These are phyloP conservation scores for Paecilomyces sp. DNA, from an alignment of 2,329 filamentous ascomycete species.

Conservation along the genomic window DNA sequence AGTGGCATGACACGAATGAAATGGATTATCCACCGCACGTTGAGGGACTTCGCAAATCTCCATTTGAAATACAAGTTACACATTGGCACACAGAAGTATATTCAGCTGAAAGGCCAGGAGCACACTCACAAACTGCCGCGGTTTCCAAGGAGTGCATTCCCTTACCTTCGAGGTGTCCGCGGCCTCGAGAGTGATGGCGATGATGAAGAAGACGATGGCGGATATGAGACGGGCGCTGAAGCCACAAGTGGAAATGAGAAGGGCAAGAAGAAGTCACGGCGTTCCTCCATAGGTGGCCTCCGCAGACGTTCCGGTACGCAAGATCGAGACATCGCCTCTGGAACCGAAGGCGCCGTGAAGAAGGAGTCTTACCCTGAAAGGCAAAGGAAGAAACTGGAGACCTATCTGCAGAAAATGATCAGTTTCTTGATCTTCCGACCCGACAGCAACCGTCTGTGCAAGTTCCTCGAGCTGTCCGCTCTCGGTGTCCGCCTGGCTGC, in stretches of 20 bases:
- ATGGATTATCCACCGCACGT: constrained; percentile 82
- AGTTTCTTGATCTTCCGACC: constrained; percentile 94
- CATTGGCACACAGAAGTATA: constrained; percentile 73
- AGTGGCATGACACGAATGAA: constrained; percentile 94
- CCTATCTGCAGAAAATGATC: constrained; percentile 89
- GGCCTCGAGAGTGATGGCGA: constrained; percentile 78
- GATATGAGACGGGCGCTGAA: constrained; percentile 49
- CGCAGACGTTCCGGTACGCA: constrained; percentile 52
- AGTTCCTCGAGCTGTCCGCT: constrained; percentile 91
- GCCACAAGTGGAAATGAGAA: constrained; percentile 64
- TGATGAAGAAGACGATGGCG: constrained; percentile 49
- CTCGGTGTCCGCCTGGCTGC: constrained; percentile 88
- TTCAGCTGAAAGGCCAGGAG: constrained; percentile 62
- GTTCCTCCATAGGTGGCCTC: constrained; percentile 50
- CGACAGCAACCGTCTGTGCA: constrained; percentile 91
- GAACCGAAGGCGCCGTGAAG: constrained; percentile 34
- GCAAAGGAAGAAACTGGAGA: constrained; percentile 78
- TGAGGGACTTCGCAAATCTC: constrained; percentile 85
- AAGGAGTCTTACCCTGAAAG: constrained; percentile 64
- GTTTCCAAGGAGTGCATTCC: constrained; percentile 83
- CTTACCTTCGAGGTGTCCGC: constrained; percentile 75
- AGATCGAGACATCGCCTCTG: constrained; percentile 32
- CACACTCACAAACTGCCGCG: constrained; percentile 73
- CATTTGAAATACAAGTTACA: constrained; percentile 91
- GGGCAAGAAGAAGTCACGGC: constrained; percentile 44